These are phyloP conservation scores for Aspergillus campestris DNA, from an alignment of 495 filamentous ascomycete species.

Conservation along the genomic window DNA sequence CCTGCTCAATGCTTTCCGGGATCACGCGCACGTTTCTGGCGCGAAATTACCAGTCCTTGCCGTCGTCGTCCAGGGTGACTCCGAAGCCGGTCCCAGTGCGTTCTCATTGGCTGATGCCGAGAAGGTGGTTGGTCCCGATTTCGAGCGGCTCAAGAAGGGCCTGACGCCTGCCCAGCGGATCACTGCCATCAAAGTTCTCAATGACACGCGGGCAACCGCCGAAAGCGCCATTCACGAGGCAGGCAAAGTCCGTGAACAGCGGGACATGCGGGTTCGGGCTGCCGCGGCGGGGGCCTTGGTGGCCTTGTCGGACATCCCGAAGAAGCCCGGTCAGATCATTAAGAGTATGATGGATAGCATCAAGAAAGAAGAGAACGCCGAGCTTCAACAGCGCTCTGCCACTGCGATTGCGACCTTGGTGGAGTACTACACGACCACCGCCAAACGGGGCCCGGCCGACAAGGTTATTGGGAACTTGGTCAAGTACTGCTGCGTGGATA, in stretches of 20 bases:
- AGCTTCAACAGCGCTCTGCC: constrained; percentile 83
- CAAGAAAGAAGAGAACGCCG: constrained; percentile 86
- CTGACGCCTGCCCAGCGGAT: constrained; percentile 78
- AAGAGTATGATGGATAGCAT: constrained; percentile 97
- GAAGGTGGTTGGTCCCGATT: constrained; percentile 73
- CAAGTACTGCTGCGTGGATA: constrained; percentile 95
- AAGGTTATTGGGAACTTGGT: constrained; percentile 91
- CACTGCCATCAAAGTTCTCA: constrained; percentile 63
- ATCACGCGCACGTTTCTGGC: constrained; percentile 67
- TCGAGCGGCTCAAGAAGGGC: constrained; percentile 73
- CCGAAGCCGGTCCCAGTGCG: constrained; percentile 78
- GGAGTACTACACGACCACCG: constrained; percentile 67
- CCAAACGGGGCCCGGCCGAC: constrained; percentile 73
- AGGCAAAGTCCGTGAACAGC: constrained; percentile 63
- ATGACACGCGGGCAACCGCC: constrained; percentile 61
- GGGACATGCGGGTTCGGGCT: constrained; percentile 79
- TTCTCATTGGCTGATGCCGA: constrained; percentile 85
- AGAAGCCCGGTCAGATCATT: constrained; percentile 83
- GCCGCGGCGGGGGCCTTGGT: constrained; percentile 82
- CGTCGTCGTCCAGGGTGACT: constrained; percentile 85
- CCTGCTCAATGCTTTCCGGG: constrained; percentile 79
- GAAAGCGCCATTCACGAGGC: constrained; percentile 69
- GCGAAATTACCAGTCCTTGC: constrained; percentile 70
- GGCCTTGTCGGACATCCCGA: constrained; percentile 75
- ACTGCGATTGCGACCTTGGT: constrained; percentile 74